Conservation (phyloP, 2,329 filamentous ascomycete genomes). For the Fusarium liriodendri region DNA sequence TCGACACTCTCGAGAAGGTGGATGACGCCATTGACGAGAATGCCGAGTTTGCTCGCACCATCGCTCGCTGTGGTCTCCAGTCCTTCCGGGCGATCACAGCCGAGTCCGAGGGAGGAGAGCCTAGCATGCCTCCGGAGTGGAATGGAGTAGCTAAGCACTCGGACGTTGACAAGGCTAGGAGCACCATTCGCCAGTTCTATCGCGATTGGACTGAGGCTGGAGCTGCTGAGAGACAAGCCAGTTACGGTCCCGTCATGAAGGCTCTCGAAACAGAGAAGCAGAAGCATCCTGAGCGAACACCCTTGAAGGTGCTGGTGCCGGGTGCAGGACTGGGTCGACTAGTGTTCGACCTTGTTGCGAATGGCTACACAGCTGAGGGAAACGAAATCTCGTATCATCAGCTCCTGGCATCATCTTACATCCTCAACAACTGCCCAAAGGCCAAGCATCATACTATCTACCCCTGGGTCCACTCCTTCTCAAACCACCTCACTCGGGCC, state of each 20-base stretch:
- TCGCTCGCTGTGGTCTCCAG: constrained; percentile 75
- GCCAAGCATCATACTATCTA: constrained; percentile 78
- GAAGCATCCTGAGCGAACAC: constrained; percentile 47
- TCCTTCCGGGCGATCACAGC: constrained; percentile 69
- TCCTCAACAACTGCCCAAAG: constrained; percentile 74
- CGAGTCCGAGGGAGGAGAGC: constrained; percentile 53
- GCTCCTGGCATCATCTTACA: constrained; percentile 83
- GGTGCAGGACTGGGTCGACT: constrained; percentile 90
- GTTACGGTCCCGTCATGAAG: constrained; percentile 78
- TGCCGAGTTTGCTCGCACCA: constrained; percentile 82
- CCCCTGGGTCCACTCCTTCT: constrained; percentile 90
- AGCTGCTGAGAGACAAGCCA: constrained; percentile 76
- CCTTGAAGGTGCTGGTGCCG: constrained; percentile 80
- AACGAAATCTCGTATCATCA: constrained; percentile 99
- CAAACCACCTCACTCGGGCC: constrained; percentile 79
- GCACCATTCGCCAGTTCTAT: constrained; percentile 92
- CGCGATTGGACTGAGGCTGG: constrained; percentile 93
- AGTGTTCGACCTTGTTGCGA: constrained; percentile 84
- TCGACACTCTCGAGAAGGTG: constrained; percentile 80
- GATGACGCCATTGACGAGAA: constrained; percentile 93
- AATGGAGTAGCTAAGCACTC: constrained; percentile 74
- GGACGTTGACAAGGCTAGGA: constrained; percentile 91
- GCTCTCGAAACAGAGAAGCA: constrained; percentile 67
- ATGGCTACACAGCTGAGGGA: constrained; percentile 82
- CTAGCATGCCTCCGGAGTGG: constrained; percentile 71